A percentile compares a stretch with the other conserved stretches of the same genome.
phyloP scores from a whole-genome alignment of 805 yeast genomes.

The Ogataea degrootiae region DNA sequence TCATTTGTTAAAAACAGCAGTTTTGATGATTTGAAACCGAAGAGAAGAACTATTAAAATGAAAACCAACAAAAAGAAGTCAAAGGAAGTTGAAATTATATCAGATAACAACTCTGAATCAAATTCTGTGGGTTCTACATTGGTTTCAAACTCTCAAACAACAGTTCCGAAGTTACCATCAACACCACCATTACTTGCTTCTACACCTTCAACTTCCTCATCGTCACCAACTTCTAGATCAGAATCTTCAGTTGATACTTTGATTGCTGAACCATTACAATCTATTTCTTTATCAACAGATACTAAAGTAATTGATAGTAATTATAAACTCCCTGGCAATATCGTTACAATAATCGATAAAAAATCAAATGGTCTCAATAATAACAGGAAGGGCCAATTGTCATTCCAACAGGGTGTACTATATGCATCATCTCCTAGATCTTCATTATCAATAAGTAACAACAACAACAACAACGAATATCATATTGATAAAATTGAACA shows the following conservation, averaged over 20 bases:
- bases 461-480: conserved; percentile 2
- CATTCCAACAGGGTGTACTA: too few species aligned
- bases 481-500: conserved; percentile 24
- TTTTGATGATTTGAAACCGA: conserved; percentile 26
- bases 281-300: too few species aligned
- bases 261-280: too few species aligned
- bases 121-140: background rate
- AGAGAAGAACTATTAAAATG: conserved; percentile 24
- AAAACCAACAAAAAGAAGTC: conserved; percentile 3
- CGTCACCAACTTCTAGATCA: background rate
- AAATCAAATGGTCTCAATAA: background rate
- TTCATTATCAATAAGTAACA: background rate
- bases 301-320: background rate
- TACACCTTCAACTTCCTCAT: background rate
- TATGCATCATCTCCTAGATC: background rate
- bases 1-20: conserved; percentile 33
- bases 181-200: background rate
- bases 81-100: background rate
- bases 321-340: conserved; percentile 2
- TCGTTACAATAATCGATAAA: background rate
- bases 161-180: background rate
- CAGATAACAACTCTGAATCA: background rate
- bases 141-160: background rate
- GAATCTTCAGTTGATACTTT: background rate
- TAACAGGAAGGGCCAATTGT: too few species aligned